These are phyloP conservation scores for Seiridium unicorne DNA, from an alignment of 2,329 filamentous ascomycete genomes.

Conservation along the genomic window DNA sequence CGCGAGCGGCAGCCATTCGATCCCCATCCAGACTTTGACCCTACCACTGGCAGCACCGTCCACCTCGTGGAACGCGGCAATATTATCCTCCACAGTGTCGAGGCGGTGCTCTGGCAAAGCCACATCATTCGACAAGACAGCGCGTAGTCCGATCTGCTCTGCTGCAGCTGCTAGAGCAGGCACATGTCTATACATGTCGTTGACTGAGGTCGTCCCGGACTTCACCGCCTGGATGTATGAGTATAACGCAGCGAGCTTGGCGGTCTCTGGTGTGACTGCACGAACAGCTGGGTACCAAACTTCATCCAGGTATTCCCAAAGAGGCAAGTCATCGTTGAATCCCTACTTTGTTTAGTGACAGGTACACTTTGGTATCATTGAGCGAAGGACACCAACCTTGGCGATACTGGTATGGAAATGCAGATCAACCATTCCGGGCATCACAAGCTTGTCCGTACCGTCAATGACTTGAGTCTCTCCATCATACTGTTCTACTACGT, in stretches of 20 bases:
- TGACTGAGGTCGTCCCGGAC: conserved; percentile 19
- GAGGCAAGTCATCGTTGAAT: conserved; percentile 17
- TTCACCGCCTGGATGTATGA: conserved; percentile 19
- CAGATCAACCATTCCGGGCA: conserved; percentile 20
- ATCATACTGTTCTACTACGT: conserved; percentile 9
- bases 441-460: conserved; percentile 19
- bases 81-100: conserved; percentile 18
- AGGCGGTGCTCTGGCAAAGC: conserved; percentile 18
- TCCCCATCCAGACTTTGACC: conserved; percentile 19
- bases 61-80: conserved; percentile 13
- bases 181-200: conserved; percentile 23
- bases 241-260: conserved; percentile 14
- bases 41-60: conserved; percentile 13
- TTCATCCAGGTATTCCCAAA: conserved; percentile 22
- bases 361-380: background rate
- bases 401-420: conserved; percentile 22
- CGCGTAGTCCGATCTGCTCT: conserved; percentile 18
- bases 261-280: conserved; percentile 12
- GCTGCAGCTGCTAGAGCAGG: conserved; percentile 16
- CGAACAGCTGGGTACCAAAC: conserved; percentile 21
- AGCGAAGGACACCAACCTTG: conserved; percentile 12
- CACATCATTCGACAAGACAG: conserved; percentile 18
- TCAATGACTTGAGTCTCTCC: conserved; percentile 16
- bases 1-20: conserved; percentile 19
- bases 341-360: conserved; percentile 9